Evolutionary conservation across 352 stramenopile species (phyloP), one percentile per base, ranked within the genome.

Genomic region (Pythium rishiriense): DNA sequence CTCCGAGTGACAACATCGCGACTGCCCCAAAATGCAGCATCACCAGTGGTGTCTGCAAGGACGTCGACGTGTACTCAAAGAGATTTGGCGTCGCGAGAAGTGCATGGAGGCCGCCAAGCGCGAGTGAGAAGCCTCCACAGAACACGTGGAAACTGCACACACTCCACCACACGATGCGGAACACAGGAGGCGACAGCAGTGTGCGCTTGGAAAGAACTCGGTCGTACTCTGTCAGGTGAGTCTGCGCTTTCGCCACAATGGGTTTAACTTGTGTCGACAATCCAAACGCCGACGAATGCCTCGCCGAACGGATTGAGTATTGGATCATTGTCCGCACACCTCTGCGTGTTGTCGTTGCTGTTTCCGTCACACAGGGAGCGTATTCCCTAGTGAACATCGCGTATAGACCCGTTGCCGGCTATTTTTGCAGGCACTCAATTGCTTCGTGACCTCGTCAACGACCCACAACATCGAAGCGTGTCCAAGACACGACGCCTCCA

Each of bases 101-200:
- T 19, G 26, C 45, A 21, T 64, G 57, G 3, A 64, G 4, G n/a
- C 33, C 46, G 3, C 45, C 57, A 14, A 64, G 45, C 19, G 46
- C 46, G 21, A 53, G 11, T 6, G 24, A 15, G 17, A 64, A 57
- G 31, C 22, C 22, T 6, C 31, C 57, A n/a, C 57, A 64, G 15
- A 57, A 50, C 33, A n/a, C 6, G 57, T 64, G 57, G 21, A 55
- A 39, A 17, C 8, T 24, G 22, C 47, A 51, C 7, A 60, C 39
- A 22, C 10, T 21, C 6, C 37, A 50, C 53, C 53, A 60, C 24
- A 49, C 41, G 53, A 51, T 17, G 11, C 53, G 25, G 39, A 60
- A 60, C 11, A 19, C 17, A 1, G 8, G 21, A 7, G 22, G 15
- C 8, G 26, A 41, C 2, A 60, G 17, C 53, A 60, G 41, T 19